Percentiles rank a stretch among this genome's conserved stretches.
Evolutionary conservation across 2,329 filamentous ascomycete species (phyloP).

Genomic region (Ophiostoma himal-ulmi): DNA sequence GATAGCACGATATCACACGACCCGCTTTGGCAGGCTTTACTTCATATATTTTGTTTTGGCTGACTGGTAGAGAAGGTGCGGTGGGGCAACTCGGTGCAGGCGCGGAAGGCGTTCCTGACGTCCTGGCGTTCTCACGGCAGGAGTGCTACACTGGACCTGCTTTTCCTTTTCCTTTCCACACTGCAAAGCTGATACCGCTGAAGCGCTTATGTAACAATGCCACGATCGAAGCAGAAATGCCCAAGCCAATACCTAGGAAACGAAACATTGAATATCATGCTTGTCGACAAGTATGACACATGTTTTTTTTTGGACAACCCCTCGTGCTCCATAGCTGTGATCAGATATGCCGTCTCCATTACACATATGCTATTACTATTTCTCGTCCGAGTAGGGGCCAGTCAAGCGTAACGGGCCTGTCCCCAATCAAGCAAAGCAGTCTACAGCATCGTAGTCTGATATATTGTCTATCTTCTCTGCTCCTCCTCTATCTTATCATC

Average conservation of each 20-base stretch:
- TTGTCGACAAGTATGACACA: background rate
- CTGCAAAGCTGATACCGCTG: background rate
- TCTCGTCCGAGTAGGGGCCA: background rate
- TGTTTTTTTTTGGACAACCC: conserved; percentile 4
- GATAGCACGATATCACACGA: background rate
- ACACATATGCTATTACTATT: background rate
- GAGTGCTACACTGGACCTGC: background rate
- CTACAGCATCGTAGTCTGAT: background rate
- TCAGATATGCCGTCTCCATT: conserved; percentile 7
- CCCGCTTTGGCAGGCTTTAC: background rate
- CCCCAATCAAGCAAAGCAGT: background rate
- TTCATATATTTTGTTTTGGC: background rate
- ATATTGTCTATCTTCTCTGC: background rate
- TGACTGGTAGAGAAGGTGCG: background rate
- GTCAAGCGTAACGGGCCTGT: background rate
- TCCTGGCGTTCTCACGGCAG: background rate
- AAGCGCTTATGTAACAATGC: background rate
- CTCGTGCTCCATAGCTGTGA: background rate
- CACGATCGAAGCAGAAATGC: background rate
- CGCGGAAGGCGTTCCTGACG: background rate
- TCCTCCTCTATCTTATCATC: background rate
- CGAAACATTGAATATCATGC: background rate
- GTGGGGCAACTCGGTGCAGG: background rate
- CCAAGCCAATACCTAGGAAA: background rate
- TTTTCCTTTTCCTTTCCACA: background rate